Evolutionary conservation across 2,329 filamentous ascomycete genomes (phyloP).

Genomic region (Penicillium sp.): DNA sequence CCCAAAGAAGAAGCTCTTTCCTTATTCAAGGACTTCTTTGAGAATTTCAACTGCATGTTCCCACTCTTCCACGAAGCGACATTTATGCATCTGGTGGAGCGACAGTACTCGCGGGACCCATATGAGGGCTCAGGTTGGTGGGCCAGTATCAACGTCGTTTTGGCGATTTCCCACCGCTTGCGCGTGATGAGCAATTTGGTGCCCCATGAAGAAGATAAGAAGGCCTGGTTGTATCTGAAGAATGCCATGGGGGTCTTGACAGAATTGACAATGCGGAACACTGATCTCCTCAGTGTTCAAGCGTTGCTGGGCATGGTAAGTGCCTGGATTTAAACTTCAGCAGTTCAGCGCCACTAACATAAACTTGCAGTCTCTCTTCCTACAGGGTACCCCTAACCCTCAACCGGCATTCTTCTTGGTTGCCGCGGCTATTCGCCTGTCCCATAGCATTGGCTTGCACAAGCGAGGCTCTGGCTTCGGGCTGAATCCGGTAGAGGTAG

Average conservation of each 20-base stretch:
- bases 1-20: constrained; percentile 86
- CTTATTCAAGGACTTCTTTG: constrained; percentile 90
- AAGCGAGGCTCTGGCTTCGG: constrained; percentile 93
- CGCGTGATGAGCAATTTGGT: constrained; percentile 95
- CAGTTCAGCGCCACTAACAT: background rate
- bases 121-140: constrained; percentile 98
- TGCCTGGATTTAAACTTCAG: background rate
- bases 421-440: constrained; percentile 84
- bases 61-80: constrained; percentile 96
- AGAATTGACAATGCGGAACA: constrained; percentile 94
- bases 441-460: constrained; percentile 93
- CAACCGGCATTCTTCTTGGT: constrained; percentile 92
- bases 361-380: constrained; percentile 70
- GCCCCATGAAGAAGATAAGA: constrained; percentile 87
- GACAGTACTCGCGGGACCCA: constrained; percentile 89
- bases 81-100: constrained; percentile 96
- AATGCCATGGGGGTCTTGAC: constrained; percentile 94
- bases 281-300: constrained; percentile 92
- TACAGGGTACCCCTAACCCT: constrained; percentile 95
- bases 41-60: constrained; percentile 99
- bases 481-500: constrained; percentile 89
- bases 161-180: constrained; percentile 91
- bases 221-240: constrained; percentile 94
- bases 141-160: constrained; percentile 91
- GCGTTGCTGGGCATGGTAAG: constrained; percentile 84